Percentiles rank a stretch among this genome's conserved stretches.
These are phyloP conservation scores for Colletotrichum zoysiae DNA, from an alignment of 2,329 filamentous ascomycete genomes.

Conservation along the genomic window DNA sequence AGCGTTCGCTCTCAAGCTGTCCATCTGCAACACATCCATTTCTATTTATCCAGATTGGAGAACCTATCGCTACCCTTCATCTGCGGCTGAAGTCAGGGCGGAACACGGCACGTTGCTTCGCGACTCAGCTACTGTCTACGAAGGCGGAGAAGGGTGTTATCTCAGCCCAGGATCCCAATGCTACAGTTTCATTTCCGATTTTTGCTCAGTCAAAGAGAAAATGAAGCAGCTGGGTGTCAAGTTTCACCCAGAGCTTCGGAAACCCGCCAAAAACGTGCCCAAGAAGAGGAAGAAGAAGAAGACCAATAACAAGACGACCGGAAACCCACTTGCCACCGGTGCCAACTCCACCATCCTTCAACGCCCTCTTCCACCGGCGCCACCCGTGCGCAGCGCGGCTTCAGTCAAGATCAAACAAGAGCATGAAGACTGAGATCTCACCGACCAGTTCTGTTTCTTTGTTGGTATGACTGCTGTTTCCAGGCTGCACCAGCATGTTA, in stretches of 20 bases:
- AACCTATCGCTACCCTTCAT: slow-evolving; percentile 20
- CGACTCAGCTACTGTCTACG: slow-evolving; percentile 20
- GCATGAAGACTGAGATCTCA: neutral
- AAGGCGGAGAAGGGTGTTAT: neutral
- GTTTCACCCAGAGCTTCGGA: neutral
- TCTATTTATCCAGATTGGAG: slow-evolving; percentile 1
- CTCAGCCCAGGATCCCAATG: neutral
- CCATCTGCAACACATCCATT: too few relatives aligned
- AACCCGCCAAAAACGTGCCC: neutral
- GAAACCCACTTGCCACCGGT: slow-evolving; percentile 4
- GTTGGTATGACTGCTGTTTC: neutral
- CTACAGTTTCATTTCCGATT: neutral
- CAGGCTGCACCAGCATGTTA: neutral
- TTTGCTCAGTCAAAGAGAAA: neutral
- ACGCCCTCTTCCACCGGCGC: neutral
- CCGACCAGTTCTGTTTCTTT: neutral
- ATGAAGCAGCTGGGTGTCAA: slow-evolving; percentile 14
- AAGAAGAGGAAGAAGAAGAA: neutral
- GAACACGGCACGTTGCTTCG: neutral
- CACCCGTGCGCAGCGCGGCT: neutral
- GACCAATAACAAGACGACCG: neutral
- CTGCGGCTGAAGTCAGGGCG: neutral
- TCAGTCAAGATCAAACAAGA: slow-evolving; percentile 8
- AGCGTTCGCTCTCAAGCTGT: slow-evolving; percentile 13
- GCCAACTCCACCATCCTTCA: slow-evolving; percentile 21